Percentiles rank a stretch among this genome's conserved stretches.
These are phyloP conservation scores for Torulaspora gathmanii DNA, from an alignment of 805 yeast genomes.

Conservation along the genomic window DNA sequence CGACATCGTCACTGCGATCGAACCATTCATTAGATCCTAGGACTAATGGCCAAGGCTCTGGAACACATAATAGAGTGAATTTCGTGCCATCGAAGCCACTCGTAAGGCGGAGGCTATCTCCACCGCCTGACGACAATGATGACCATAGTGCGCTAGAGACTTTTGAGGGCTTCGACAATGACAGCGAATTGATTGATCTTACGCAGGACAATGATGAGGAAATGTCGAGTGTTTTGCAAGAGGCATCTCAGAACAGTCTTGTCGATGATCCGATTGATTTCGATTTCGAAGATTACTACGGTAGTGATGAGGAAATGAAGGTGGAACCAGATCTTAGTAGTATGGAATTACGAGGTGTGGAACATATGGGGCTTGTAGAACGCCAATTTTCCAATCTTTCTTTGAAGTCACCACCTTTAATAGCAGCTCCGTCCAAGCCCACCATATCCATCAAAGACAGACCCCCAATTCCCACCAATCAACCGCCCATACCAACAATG, in stretches of 20 bases:
- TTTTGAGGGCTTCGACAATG: slow-evolving; percentile 19
- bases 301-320: slow-evolving; percentile 5
- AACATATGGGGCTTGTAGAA: slow-evolving; percentile 9
- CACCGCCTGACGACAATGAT: neutral
- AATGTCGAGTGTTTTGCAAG: slow-evolving; percentile 2
- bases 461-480: slow-evolving; percentile 10
- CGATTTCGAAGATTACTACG: slow-evolving; percentile 24
- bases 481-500: slow-evolving; percentile 5
- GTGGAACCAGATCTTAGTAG: slow-evolving; percentile 6
- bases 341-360: neutral
- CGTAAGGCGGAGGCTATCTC: slow-evolving; percentile 1
- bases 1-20: slow-evolving; percentile 2
- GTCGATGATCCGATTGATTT: slow-evolving; percentile 16
- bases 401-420: slow-evolving; percentile 9
- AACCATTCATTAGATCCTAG: slow-evolving; percentile 6
- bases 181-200: slow-evolving; percentile 15
- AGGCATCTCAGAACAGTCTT: slow-evolving; percentile 3
- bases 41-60: neutral
- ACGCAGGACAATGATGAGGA: slow-evolving; percentile 19
- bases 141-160: neutral
- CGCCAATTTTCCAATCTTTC: slow-evolving; percentile 10
- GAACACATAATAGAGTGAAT: slow-evolving; percentile 18
- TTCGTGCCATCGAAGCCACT: slow-evolving; percentile 31
- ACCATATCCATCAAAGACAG: neutral
- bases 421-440: slow-evolving; percentile 1